Base-by-base conservation (phyloP, 441 rosid genomes). In the Brassica balearica region DNA sequence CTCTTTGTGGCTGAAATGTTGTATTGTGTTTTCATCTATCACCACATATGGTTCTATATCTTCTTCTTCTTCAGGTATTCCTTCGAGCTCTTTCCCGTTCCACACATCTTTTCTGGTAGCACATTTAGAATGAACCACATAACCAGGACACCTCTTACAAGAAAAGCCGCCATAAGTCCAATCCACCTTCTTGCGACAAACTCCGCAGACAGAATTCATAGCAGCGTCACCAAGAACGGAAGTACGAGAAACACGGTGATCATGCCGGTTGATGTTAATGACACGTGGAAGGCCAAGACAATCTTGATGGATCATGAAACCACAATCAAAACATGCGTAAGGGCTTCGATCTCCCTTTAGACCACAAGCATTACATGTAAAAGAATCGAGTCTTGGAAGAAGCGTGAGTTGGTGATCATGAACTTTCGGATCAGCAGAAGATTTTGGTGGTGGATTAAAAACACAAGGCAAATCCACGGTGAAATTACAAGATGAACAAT, bases 211-310 rank as follows among this genome's bases (percentile, higher is more conserved):
- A 46, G 71, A 46, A 0, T 68, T n/a, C 71, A 68, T 22, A 22
- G 23, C 23, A 22, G 2, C 12, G 3, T 7, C 71, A 46, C 71
- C 71, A 68, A 48, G 12, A 12, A 68, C 0, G 2, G 4, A 3
- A 46, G 59, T 68, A 10, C 60, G 71, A 68, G n/a, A 68, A 4
- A 46, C n/a, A 23, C 71, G 60, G 11, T 68, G 71, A 23, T 48
- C 71, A 68, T 68, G 71, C 0, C 71, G 71, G 1, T 68, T 68
- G 38, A 68, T 46, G 71, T 68, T 46, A 2, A 68, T 68, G 71
- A 68, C n/a, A 34, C 60, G 60, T 3, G 71, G 71, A 46, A 68
- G 71, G n/a, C 4, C 4, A 23, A 68, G 8, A 23, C 71, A 68
- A 0, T n/a, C 22, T 46, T 14, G 71, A 25, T 68, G 71, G 22